Percentiles rank a stretch among this genome's conserved stretches.
Evolutionary conservation across 1,139 yeast species (phyloP).

Genomic region (Protomyces gravidus): DNA sequence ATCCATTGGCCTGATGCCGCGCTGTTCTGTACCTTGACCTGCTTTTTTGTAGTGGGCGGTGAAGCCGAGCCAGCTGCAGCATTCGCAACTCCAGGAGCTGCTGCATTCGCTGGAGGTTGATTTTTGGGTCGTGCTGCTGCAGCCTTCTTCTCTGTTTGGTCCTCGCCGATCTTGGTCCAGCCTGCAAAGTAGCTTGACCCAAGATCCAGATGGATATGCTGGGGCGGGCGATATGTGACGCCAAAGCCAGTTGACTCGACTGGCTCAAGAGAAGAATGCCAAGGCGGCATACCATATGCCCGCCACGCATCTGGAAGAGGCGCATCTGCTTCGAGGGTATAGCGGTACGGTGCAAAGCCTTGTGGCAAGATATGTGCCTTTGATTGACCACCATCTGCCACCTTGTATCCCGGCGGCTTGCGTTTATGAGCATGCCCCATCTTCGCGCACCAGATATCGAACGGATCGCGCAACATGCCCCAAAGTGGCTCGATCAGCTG

Average conservation of each 20-base stretch:
- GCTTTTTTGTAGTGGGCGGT: too few species aligned
- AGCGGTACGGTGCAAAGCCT: conserved; percentile 20
- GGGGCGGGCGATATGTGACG: conserved; percentile 1
- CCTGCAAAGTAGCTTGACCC: conserved; percentile 21
- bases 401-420: not conserved
- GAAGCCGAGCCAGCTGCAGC: not conserved
- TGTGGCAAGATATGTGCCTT: conserved; percentile 17
- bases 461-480: conserved; percentile 26
- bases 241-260: conserved; percentile 3
- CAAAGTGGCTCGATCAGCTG: conserved; percentile 26
- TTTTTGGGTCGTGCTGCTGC: not conserved
- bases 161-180: not conserved
- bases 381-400: conserved; percentile 1
- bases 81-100: not conserved
- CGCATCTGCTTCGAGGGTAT: conserved; percentile 3
- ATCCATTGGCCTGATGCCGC: conserved; percentile 21
- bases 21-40: not conserved
- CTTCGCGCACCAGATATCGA: conserved; percentile 8
- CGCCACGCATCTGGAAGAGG: not conserved
- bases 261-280: conserved; percentile 10
- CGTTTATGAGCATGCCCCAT: not conserved
- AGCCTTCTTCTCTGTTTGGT: not conserved
- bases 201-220: conserved; percentile 13
- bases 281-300: conserved; percentile 17
- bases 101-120: not conserved